A percentile compares a stretch with the other conserved stretches of the same genome.
These are phyloP conservation scores for Candida bentonensis DNA, from an alignment of 805 yeast species.

Conservation along the genomic window DNA sequence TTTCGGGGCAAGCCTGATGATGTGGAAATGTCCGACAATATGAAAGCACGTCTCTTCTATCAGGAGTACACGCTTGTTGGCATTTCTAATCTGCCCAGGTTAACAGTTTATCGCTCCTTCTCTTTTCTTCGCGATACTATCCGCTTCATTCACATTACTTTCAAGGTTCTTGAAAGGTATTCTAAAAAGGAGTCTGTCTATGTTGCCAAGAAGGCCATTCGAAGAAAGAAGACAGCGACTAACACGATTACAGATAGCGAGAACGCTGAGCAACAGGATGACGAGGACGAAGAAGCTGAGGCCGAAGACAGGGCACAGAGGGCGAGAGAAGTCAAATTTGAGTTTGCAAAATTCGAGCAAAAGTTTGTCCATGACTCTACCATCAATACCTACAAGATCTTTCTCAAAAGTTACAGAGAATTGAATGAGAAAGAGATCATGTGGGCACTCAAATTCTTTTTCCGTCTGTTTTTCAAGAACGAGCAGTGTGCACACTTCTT, in stretches of 20 bases:
- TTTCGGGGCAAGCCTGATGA: slow-evolving; percentile 29
- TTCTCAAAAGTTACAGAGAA: slow-evolving; percentile 47
- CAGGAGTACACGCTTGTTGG: slow-evolving; percentile 44
- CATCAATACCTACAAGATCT: slow-evolving; percentile 51
- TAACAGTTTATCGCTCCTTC: slow-evolving; percentile 50
- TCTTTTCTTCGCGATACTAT: slow-evolving; percentile 46
- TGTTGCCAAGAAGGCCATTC: slow-evolving; percentile 32
- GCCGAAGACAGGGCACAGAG: slow-evolving; percentile 20
- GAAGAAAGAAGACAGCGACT: slow-evolving; percentile 14
- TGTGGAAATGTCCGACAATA: slow-evolving; percentile 40
- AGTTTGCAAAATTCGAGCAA: slow-evolving; percentile 28
- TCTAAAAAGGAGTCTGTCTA: slow-evolving; percentile 41
- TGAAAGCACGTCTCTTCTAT: slow-evolving; percentile 56
- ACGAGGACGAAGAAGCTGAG: slow-evolving; percentile 15
- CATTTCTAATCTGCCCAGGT: slow-evolving; percentile 44
- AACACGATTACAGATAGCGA: slow-evolving; percentile 9
- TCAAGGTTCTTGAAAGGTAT: slow-evolving; percentile 55
- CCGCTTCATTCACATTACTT: slow-evolving; percentile 47
- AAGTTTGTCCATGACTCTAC: slow-evolving; percentile 43
- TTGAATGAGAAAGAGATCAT: slow-evolving; percentile 46
- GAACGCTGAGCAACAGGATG: slow-evolving; percentile 8
- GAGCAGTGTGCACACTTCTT: slow-evolving; percentile 44
- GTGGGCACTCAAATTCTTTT: slow-evolving; percentile 54
- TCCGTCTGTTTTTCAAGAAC: slow-evolving; percentile 49
- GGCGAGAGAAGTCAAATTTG: slow-evolving; percentile 33